These are phyloP conservation scores for Epipyxis sp. DNA, from an alignment of 108 stramenopile genomes.

Conservation along the genomic window DNA sequence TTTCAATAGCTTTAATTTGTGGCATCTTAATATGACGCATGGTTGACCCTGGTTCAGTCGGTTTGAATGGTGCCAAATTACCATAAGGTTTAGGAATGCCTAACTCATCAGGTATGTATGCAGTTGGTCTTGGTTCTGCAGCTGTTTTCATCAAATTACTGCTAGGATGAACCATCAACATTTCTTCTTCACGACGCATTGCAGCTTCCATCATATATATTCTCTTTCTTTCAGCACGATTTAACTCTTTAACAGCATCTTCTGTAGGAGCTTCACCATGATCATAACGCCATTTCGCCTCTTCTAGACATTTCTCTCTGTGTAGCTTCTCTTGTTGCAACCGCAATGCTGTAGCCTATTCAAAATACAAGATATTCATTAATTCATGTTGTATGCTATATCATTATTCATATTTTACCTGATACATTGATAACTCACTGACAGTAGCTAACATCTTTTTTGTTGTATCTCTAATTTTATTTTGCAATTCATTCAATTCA, in stretches of 20 bases:
- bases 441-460: conserved; percentile 62
- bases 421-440: conserved; percentile 64
- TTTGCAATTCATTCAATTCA: conserved; percentile 56
- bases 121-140: conserved; percentile 64
- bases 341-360: conserved; percentile 59
- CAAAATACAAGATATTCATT: too few species aligned
- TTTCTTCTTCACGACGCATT: not conserved
- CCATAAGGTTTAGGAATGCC: conserved; percentile 67
- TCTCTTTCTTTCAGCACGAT: conserved; percentile 38
- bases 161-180: not conserved
- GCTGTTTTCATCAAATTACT: conserved; percentile 42
- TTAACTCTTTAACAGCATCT: conserved; percentile 47
- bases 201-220: conserved; percentile 4
- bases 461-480: conserved; percentile 49
- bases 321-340: conserved; percentile 60
- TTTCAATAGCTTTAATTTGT: conserved; percentile 53
- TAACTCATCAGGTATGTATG: conserved; percentile 62
- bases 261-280: conserved; percentile 55
- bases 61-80: conserved; percentile 60
- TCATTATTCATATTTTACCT: too few species aligned
- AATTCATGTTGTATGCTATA: not conserved
- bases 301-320: conserved; percentile 31
- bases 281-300: conserved; percentile 32
- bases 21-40: conserved; percentile 63
- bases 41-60: conserved; percentile 47